Evolutionary conservation across 768 basidiomycete genomes (phyloP).

Genomic region (Termitomyces sp.): DNA sequence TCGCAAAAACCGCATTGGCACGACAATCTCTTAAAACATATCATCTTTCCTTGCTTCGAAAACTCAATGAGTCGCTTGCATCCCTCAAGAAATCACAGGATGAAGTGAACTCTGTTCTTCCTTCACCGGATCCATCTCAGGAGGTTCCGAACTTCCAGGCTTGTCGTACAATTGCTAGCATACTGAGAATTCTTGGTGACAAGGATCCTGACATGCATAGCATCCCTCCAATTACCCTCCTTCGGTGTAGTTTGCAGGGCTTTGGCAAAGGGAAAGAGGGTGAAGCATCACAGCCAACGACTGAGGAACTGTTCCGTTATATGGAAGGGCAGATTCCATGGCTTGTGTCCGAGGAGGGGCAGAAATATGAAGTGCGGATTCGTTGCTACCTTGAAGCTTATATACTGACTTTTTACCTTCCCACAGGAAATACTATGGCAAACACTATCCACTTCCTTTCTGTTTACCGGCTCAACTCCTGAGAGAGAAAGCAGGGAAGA

Average conservation of each 20-base stretch:
- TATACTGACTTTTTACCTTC: background rate
- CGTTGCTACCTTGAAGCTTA: background rate
- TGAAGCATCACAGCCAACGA: constrained; percentile 37
- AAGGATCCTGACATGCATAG: constrained; percentile 25
- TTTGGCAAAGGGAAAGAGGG: constrained; percentile 34
- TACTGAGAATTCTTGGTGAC: constrained; percentile 28
- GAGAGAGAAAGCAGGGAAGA: constrained; percentile 18
- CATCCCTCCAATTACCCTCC: constrained; percentile 50
- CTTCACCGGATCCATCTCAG: constrained; percentile 45
- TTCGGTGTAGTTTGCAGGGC: constrained; percentile 62
- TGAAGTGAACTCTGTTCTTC: constrained; percentile 54
- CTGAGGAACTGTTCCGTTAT: constrained; percentile 56
- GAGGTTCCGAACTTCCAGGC: constrained; percentile 42
- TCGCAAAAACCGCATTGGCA: constrained; percentile 55
- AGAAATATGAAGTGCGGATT: constrained; percentile 49
- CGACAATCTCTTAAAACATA: constrained; percentile 59
- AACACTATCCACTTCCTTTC: constrained; percentile 47
- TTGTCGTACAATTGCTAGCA: constrained; percentile 44
- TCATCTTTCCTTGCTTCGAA: constrained; percentile 52
- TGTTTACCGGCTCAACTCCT: constrained; percentile 40
- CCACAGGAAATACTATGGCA: constrained; percentile 55
- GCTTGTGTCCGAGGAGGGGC: constrained; percentile 50
- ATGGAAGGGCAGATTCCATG: constrained; percentile 59
- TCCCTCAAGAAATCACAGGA: constrained; percentile 52
- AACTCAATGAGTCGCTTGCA: constrained; percentile 53